Evolutionary conservation across 768 basidiomycete species (phyloP).

Genomic region (Rhodotorula kratochvilovae): DNA sequence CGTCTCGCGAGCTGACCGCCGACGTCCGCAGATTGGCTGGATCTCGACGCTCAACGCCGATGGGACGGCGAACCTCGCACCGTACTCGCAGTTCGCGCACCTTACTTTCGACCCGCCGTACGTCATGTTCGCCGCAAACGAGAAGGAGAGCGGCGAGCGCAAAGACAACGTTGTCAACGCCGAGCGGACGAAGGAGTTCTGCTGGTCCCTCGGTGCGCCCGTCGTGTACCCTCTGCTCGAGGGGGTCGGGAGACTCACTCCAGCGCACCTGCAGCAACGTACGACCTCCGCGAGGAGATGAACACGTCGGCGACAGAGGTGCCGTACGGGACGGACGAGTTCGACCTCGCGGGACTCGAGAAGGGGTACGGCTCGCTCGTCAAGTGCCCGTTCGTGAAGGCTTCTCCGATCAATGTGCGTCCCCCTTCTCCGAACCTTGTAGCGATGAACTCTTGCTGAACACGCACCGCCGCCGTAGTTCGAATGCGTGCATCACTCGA

Average conservation of each 20-base stretch:
- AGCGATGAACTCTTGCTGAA: background rate
- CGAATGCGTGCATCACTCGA: slow-evolving; percentile 15
- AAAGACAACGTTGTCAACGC: slow-evolving; percentile 11
- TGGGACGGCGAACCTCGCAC: slow-evolving; percentile 9
- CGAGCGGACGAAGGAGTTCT: slow-evolving; percentile 8
- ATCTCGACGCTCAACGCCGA: slow-evolving; percentile 15
- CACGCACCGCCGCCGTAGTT: background rate
- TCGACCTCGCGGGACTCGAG: background rate
- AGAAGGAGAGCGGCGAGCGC: background rate
- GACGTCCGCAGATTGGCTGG: slow-evolving; percentile 15
- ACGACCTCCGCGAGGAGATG: slow-evolving; percentile 12
- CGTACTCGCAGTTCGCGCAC: slow-evolving; percentile 15
- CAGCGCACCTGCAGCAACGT: background rate
- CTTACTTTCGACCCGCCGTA: slow-evolving; percentile 8
- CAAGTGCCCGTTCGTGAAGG: slow-evolving; percentile 7
- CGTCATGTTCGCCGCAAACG: slow-evolving; percentile 17
- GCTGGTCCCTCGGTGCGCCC: slow-evolving; percentile 13
- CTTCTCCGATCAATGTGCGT: slow-evolving; percentile 12
- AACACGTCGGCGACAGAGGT: slow-evolving; percentile 7
- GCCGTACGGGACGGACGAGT: slow-evolving; percentile 13
- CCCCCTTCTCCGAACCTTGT: too few relatives aligned
- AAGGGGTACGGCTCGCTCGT: slow-evolving; percentile 1
- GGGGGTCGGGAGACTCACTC: background rate
- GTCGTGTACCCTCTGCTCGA: background rate
- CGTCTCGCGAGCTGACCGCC: background rate